Evolutionary conservation across 169 alveolate genomes (phyloP).

Genomic region (Plasmodium yoelii): DNA sequence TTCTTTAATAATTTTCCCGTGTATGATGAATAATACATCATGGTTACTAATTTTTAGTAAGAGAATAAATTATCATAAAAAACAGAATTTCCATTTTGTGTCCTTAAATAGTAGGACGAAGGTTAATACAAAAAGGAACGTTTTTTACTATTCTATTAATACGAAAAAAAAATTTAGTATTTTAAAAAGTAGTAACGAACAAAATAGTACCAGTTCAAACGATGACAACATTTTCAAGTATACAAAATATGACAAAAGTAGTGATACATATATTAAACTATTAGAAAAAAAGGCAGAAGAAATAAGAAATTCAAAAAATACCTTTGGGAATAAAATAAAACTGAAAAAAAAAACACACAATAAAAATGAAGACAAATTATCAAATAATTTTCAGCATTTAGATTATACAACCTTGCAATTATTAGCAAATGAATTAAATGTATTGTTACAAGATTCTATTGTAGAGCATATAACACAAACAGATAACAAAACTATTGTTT

Average conservation of each 20-base stretch:
- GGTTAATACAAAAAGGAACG: neutral
- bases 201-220: neutral
- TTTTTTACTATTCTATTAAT: conserved; percentile 10
- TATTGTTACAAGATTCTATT: conserved; percentile 33
- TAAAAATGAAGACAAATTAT: conserved; percentile 1
- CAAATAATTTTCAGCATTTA: conserved; percentile 6
- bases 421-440: conserved; percentile 47
- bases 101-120: conserved; percentile 11
- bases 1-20: conserved; percentile 16
- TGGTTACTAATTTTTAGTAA: conserved; percentile 31
- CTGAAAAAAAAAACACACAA: conserved; percentile 14
- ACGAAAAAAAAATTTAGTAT: conserved; percentile 9
- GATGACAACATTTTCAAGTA: conserved; percentile 8
- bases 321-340: conserved; percentile 47
- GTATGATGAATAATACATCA: conserved; percentile 32
- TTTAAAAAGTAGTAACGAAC: conserved; percentile 2
- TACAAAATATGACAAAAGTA: conserved; percentile 35
- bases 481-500: conserved; percentile 55
- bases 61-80: conserved; percentile 8
- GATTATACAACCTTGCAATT: conserved; percentile 69
- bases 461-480: conserved; percentile 72
- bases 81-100: conserved; percentile 20
- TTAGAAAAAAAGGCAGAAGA: conserved; percentile 66
- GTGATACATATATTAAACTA: conserved; percentile 20
- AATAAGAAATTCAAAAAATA: conserved; percentile 57